Evolutionary conservation across 306 rosid genomes (phyloP), one percentile per base, ranked within the genome.

Genomic region (Ormosia semicastrata): DNA sequence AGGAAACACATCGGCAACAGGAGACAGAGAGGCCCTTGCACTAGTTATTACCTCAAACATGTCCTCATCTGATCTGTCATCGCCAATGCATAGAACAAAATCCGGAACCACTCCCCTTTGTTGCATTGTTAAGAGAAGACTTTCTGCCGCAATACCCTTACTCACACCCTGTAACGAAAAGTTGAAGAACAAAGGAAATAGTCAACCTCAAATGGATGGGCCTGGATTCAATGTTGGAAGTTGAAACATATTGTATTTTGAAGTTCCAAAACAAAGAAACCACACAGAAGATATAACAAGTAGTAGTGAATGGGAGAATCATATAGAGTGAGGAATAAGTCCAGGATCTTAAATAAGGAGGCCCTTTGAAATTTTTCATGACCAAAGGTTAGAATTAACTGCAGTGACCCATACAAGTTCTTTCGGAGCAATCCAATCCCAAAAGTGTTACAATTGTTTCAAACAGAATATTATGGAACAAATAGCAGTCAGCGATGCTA

Each of bases 51-150:
- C 84, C 60, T 65, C 87, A 68, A 84, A 84, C 87, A 84, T 84
- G 75, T 84, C 87, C 66, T 84, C 87, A 34, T 84, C 87, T 14
- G 87, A 84, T 40, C 84, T 79, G 74, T 84, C 87, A 68, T 84
- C 87, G 3, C 87, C 84, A 74, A 84, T 75, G 75, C 87, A 84
- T n/a, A 84, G 69, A 74, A 84, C 84, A 62, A 84, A 84, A 84
- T 84, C 87, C 18, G 87, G 87, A 67, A 75, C 34, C 78, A 84
- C 84, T 39, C 75, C 87, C 84, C 74, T 74, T 80, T 75, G 82
- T 75, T 84, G 78, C 87, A 75, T 84, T 80, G 81, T 80, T 59
- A 53, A 50, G 32, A 84, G 81, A 73, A 84, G 81, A 17, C 82
- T 78, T 60, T 84, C 87, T 43, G 84, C 87, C 18, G 80, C 87